These are phyloP conservation scores for Trichomonascaceae sp. DNA, from an alignment of 1,139 yeast species.

Conservation along the genomic window DNA sequence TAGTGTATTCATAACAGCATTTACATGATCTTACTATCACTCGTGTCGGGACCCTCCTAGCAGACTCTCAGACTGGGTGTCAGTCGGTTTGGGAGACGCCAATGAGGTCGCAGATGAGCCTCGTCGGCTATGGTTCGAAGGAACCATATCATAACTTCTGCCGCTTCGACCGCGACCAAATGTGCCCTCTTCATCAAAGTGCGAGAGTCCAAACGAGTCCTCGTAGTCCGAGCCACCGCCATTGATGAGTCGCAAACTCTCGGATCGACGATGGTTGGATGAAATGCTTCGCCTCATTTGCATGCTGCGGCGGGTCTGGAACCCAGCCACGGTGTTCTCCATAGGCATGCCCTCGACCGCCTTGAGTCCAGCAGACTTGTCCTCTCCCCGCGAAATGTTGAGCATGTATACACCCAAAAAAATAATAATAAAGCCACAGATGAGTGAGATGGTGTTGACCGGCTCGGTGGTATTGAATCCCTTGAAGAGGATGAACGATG, in stretches of 20 bases:
- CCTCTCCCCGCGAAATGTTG: conserved; percentile 62
- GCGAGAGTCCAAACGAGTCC: conserved; percentile 25
- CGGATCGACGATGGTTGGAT: conserved; percentile 23
- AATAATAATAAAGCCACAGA: conserved; percentile 77
- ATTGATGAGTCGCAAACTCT: conserved; percentile 19
- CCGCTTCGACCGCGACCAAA: too few relatives aligned
- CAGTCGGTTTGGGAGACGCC: too few relatives aligned
- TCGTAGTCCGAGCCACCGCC: conserved; percentile 19
- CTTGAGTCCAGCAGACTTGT: conserved; percentile 41
- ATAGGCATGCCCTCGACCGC: conserved; percentile 65
- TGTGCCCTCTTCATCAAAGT: conserved; percentile 24
- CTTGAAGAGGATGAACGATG: conserved; percentile 74
- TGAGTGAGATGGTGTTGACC: conserved; percentile 69
- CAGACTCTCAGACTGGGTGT: too few relatives aligned
- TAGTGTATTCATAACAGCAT: too few relatives aligned
- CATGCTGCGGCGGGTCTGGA: conserved; percentile 50
- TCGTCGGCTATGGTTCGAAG: too few relatives aligned
- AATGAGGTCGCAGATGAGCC: too few relatives aligned
- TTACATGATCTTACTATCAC: too few relatives aligned
- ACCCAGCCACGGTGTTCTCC: conserved; percentile 76
- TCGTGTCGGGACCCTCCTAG: too few relatives aligned
- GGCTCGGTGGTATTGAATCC: conserved; percentile 80
- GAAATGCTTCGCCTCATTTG: conserved; percentile 16
- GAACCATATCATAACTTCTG: too few relatives aligned
- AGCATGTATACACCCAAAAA: conserved; percentile 78